Evolutionary conservation across 1,284 basidiomycete species (phyloP), one percentile per base, ranked within the genome.

Genomic region (Sanguinoderma infundibulare): DNA sequence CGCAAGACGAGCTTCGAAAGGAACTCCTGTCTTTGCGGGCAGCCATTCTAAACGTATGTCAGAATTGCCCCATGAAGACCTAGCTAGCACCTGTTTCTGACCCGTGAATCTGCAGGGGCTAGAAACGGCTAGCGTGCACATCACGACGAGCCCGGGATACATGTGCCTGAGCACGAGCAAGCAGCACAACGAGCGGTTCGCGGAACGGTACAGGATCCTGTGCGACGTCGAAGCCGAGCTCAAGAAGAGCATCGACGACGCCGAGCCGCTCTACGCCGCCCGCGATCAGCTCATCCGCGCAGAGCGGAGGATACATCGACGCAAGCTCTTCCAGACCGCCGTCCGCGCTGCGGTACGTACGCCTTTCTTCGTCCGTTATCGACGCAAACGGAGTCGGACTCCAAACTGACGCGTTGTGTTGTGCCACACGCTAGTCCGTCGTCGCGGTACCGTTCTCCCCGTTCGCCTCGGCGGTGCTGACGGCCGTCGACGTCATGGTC

Each of bases 151-250:
- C 0, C 55, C 58, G 1, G 62, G 62, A 7, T 60, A 60, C 26
- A 22, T 60, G 6, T 63, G 62, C 55, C 51, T 40, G 47, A 57
- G 30, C 20, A 51, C 30, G 4, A 51, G 30, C 49, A 51, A 51
- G 32, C n/a, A 35, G n/a, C 49, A 51, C 32, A 30, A 51, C 9
- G 30, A 30, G n/a, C 30, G 30, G 4, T 42, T 42, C 38, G 30
- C 24, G 39, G 39, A 42, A 42, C 53, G 28, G 17, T 44, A 54
- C 53, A 40, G 22, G 40, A 30, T 32, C 15, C 39, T 54, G 28
- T 42, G 39, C 17, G n/a, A 54, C 2, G 26, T 54, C 8, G 53
- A 54, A 26, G 36, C 20, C 24, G 53, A 54, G 30, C 53, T 54
- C 1, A n/a, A 54, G 26, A 30, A 54, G 39, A 30, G 28, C 53